Evolutionary conservation across 2,329 filamentous ascomycete genomes (phyloP).

Genomic region (Dendrostoma leiphaemia): DNA sequence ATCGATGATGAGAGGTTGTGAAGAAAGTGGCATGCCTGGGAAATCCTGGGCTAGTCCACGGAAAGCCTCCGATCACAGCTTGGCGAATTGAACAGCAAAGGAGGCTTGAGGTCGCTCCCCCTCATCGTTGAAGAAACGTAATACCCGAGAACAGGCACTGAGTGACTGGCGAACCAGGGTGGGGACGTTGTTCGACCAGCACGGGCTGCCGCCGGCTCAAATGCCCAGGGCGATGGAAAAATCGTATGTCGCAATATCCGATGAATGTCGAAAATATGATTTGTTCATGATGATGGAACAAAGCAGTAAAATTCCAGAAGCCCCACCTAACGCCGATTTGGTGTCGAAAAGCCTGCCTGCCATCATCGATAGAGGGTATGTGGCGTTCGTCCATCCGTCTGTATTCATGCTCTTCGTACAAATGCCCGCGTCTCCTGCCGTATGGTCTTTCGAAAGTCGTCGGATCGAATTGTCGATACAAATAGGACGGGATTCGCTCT

Average conservation of each 20-base stretch:
- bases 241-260: background rate
- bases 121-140: no score
- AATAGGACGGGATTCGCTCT: slow-evolving; percentile 2
- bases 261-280: slow-evolving; percentile 17
- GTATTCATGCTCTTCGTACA: slow-evolving; percentile 21
- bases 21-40: background rate
- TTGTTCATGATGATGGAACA: slow-evolving; percentile 12
- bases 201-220: background rate
- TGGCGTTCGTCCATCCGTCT: slow-evolving; percentile 15
- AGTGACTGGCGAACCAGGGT: background rate
- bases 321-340: slow-evolving; percentile 18
- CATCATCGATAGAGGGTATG: slow-evolving; percentile 14
- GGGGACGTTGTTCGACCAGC: no score
- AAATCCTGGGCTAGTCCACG: background rate
- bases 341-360: slow-evolving; percentile 11
- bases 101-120: background rate
- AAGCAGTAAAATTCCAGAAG: slow-evolving; percentile 13
- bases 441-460: slow-evolving; percentile 1
- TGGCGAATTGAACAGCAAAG: background rate
- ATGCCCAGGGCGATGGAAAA: background rate
- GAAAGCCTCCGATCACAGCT: background rate
- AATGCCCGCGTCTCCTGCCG: slow-evolving; percentile 20
- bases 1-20: background rate
- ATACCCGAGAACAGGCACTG: background rate
- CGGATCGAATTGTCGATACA: slow-evolving; percentile 8